A percentile compares a stretch with the other conserved stretches of the same genome.
These are phyloP conservation scores for Talaromyces sp. DNA, from an alignment of 2,329 filamentous ascomycete species.

Conservation along the genomic window DNA sequence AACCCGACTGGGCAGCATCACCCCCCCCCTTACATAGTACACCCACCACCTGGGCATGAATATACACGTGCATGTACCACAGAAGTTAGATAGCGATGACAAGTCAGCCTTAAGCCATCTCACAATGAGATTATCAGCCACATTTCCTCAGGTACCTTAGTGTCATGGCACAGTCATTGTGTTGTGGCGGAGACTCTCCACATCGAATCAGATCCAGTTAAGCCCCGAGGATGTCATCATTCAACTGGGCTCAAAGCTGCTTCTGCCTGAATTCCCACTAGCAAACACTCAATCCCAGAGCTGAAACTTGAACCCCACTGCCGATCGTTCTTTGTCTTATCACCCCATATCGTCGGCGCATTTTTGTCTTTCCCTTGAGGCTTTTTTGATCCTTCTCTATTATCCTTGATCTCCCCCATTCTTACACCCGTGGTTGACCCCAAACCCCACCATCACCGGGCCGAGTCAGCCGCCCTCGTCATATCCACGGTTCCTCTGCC, in stretches of 20 bases:
- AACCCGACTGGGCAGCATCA: neutral
- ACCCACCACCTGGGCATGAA: neutral
- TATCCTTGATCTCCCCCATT: neutral
- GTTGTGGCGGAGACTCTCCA: neutral
- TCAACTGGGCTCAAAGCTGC: neutral
- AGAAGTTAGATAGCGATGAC: no score
- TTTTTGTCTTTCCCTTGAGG: neutral
- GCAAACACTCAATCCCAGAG: neutral
- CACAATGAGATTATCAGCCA: constrained; percentile 33
- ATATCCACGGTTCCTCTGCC: constrained; percentile 4
- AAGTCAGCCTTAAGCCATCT: constrained; percentile 18
- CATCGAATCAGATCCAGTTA: neutral
- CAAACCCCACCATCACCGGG: constrained; percentile 30
- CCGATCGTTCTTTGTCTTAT: neutral
- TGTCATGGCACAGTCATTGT: constrained; percentile 34
- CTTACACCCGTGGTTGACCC: constrained; percentile 22
- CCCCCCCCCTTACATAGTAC: neutral
- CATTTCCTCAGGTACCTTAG: constrained; percentile 14
- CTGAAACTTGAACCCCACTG: neutral
- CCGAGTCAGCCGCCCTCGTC: constrained; percentile 38
- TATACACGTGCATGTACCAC: no score
- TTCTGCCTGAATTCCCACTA: constrained; percentile 24
- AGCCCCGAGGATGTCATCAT: constrained; percentile 20
- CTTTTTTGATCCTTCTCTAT: neutral
- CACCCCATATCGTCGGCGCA: no score